Evolutionary conservation across 805 yeast species (phyloP), one percentile per base, ranked within the genome.

Genomic region (Yarrowia sp.): DNA sequence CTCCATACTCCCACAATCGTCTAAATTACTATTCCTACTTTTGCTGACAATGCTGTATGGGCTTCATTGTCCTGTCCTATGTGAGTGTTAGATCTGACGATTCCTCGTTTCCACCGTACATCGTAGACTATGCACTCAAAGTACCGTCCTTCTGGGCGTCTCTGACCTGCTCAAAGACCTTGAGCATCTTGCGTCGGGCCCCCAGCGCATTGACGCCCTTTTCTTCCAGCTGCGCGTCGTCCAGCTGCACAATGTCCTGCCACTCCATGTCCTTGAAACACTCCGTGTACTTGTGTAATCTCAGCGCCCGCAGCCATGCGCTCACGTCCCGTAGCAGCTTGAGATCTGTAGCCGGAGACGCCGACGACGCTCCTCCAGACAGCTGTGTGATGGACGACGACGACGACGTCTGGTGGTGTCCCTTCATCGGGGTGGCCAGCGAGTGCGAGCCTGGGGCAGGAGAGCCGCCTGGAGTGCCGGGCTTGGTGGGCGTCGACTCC

Each of bases 201-300:
- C 99, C 99, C 69, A 95, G 81, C 0, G 99, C 98, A 69, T 86
- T 83, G 43, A 95, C 97, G 7, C 99, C 99, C 66, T 85, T 81
- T 3, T 80, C 81, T 68, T 87, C 91, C 71, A 95, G 80, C 66
- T 85, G 83, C 4, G 77, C 82, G 73, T 93, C 97, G 66, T 80
- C 80, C 68, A 89, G 79, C 68, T 84, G 83, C 66, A 95, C 82
- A 78, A 95, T 81, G 49, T 88, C 89, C 67, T 82, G 79, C 98
- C 99, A 95, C 26, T 82, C 80, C 68, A 87, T 80, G 67, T 85
- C 86, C 70, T 87, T 84, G 68, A 95, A 80, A 66, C 89, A 88
- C 36, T 86, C 92, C 0, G 98, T 92, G 78, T 95, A 95, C 76
- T 95, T 95, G 80, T 95, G 99, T 71, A 95, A 81, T 68, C 99